Base-by-base conservation (phyloP, 1,139 yeast species). In the Lodderomyces metapsilosis region DNA sequence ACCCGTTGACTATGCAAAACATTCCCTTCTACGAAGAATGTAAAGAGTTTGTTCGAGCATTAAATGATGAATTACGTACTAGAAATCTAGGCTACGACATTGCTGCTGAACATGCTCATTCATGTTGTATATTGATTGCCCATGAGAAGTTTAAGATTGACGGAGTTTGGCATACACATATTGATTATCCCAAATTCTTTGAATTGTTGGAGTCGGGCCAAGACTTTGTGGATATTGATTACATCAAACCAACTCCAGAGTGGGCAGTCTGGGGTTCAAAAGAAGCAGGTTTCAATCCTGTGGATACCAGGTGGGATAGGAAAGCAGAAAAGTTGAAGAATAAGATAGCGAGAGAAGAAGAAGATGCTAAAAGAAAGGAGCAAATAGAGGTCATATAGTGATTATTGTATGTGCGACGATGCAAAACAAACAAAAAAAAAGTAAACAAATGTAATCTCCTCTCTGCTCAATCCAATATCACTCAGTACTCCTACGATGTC, bases 21-120 rank as follows among this genome's bases (percentile, higher is more conserved):
- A 91, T 89, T 42, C 98, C 98, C 37, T 89, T 87, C 57, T 89
- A 89, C 58, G 95, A 88, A 50, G 98, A 89, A 59, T 91, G 96
- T 57, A 82, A 82, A 53, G 66, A 62, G 5, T 89, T 89, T 59
- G 96, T 88, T 3, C 74, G 71, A 41, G 70, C 67, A 10, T 75
- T 89, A 50, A 76, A 79, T 34, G 66, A 63, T 3, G 88, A 82
- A 51, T 71, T 89, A 46, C 68, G 73, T 41, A 53, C 61, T 1
- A 74, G 94, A 50, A 89, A 89, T 0, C 68, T 82, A 31, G 74
- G 72, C 27, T 89, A 91, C 56, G 94, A 82, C 38, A 71, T 89
- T 45, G 96, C 97, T 7, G 95, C 97, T 0, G 97, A 89, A 59
- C 98, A 89, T 61, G 95, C 96, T 0, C 98, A 89, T 59, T 85